Evolutionary conservation across 495 filamentous ascomycete species (phyloP).

Genomic region (Parathielavia appendiculata): DNA sequence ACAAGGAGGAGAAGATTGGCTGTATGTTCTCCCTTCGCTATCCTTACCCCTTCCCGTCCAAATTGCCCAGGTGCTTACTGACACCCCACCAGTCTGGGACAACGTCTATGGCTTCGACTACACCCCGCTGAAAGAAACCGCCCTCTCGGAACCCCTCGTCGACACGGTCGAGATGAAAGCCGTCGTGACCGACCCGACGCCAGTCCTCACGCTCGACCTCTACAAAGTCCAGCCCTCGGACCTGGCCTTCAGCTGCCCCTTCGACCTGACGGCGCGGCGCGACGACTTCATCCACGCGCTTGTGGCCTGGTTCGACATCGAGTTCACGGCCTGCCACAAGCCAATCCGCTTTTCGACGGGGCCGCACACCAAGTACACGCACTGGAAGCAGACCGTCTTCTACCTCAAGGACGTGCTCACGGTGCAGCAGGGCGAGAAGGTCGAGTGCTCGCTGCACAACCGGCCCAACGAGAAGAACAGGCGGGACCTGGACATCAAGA

Average conservation of each 20-base stretch:
- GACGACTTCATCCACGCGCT: slow-evolving; percentile 92
- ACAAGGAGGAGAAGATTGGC: slow-evolving; percentile 67
- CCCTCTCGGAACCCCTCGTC: slow-evolving; percentile 66
- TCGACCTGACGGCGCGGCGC: slow-evolving; percentile 64
- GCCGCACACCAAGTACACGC: slow-evolving; percentile 85
- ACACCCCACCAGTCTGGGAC: slow-evolving; percentile 59
- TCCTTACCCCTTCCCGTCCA: not conserved
- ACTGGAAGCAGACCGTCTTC: slow-evolving; percentile 95
- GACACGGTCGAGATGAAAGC: slow-evolving; percentile 68
- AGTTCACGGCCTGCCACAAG: slow-evolving; percentile 92
- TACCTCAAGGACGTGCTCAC: slow-evolving; percentile 81
- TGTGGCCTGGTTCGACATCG: slow-evolving; percentile 98
- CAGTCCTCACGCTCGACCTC: slow-evolving; percentile 65
- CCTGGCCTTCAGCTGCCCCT: slow-evolving; percentile 60
- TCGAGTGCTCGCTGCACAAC: slow-evolving; percentile 68
- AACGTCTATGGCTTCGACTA: slow-evolving; percentile 78
- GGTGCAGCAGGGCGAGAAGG: slow-evolving; percentile 69
- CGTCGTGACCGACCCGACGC: slow-evolving; percentile 66
- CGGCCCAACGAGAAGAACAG: slow-evolving; percentile 90
- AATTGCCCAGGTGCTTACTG: slow-evolving; percentile 21
- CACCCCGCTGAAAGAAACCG: slow-evolving; percentile 63
- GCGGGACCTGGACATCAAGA: slow-evolving; percentile 86
- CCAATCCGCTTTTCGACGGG: slow-evolving; percentile 79
- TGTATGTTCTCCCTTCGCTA: slow-evolving; percentile 39
- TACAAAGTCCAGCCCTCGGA: slow-evolving; percentile 62